Conservation (phyloP, 2,329 filamentous ascomycete genomes). For the Pseudogymnoascus sp. region DNA sequence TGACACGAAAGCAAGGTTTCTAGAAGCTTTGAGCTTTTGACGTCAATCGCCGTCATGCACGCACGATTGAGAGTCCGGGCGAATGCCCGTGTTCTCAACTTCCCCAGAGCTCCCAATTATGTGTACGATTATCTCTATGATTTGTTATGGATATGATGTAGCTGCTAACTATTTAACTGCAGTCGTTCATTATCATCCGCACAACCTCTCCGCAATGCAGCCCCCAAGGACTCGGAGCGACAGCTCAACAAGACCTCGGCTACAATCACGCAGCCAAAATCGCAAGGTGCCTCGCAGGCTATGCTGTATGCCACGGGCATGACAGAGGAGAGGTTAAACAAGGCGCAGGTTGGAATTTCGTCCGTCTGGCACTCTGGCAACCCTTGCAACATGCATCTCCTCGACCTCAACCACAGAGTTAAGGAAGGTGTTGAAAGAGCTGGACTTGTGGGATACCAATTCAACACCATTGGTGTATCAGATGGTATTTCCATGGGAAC, state of each 20-base stretch:
- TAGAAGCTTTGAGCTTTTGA: neutral
- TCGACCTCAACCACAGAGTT: slow-evolving; percentile 57
- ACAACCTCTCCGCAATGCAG: slow-evolving; percentile 22
- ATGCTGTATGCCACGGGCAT: slow-evolving; percentile 98
- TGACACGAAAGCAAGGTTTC: slow-evolving; percentile 1
- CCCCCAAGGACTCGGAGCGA: slow-evolving; percentile 23
- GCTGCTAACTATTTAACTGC: slow-evolving; percentile 15
- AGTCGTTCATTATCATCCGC: slow-evolving; percentile 30
- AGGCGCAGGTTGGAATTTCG: slow-evolving; percentile 95
- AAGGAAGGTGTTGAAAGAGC: slow-evolving; percentile 66
- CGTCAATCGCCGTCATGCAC: neutral
- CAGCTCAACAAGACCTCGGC: slow-evolving; percentile 78
- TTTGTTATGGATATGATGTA: slow-evolving; percentile 13
- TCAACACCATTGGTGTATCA: slow-evolving; percentile 98
- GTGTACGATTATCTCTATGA: slow-evolving; percentile 23
- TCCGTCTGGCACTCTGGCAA: slow-evolving; percentile 98
- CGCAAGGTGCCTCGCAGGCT: slow-evolving; percentile 94
- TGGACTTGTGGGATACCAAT: slow-evolving; percentile 86
- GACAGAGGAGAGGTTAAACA: slow-evolving; percentile 80
- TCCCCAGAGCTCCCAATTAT: slow-evolving; percentile 28
- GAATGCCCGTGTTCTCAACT: slow-evolving; percentile 24
- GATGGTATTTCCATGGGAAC: slow-evolving; percentile 99
- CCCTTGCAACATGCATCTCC: slow-evolving; percentile 97
- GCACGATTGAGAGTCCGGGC: slow-evolving; percentile 28
- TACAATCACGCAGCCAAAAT: slow-evolving; percentile 90